Evolutionary conservation across 1,284 basidiomycete species (phyloP).

Genomic region (Somion occarium): DNA sequence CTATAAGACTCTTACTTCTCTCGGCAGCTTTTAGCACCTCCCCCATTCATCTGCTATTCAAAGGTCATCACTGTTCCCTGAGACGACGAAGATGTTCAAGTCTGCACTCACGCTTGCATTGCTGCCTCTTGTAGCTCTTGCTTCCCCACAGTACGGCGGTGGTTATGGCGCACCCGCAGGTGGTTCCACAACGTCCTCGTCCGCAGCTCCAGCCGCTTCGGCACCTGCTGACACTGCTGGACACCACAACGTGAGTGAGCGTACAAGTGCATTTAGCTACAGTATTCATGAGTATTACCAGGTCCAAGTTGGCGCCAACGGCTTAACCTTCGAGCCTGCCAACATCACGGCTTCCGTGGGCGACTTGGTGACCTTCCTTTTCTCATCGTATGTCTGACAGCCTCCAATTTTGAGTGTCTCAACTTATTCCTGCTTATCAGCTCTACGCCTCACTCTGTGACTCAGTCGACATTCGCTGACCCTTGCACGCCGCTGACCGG

Average conservation of each 20-base stretch:
- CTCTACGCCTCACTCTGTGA: slow-evolving; percentile 11
- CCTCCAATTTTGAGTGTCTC: background rate
- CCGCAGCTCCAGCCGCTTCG: slow-evolving; percentile 36
- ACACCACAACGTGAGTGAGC: slow-evolving; percentile 47
- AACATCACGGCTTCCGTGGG: slow-evolving; percentile 46
- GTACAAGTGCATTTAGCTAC: no score
- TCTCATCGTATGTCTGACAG: slow-evolving; percentile 41
- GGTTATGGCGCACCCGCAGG: slow-evolving; percentile 17
- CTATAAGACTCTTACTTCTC: slow-evolving; percentile 5
- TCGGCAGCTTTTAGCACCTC: background rate
- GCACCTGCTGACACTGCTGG: slow-evolving; percentile 24
- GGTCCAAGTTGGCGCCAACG: slow-evolving; percentile 42
- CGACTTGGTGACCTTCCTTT: slow-evolving; percentile 48
- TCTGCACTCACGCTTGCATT: slow-evolving; percentile 14
- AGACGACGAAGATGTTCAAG: slow-evolving; percentile 20
- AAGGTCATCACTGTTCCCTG: background rate
- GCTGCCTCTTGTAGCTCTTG: slow-evolving; percentile 35
- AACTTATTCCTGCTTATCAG: slow-evolving; percentile 6
- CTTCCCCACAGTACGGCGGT: slow-evolving; percentile 34
- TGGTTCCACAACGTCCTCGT: slow-evolving; percentile 19
- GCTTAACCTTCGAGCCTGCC: slow-evolving; percentile 39
- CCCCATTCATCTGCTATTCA: background rate
- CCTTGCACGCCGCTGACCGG: slow-evolving; percentile 12
- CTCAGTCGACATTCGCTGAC: slow-evolving; percentile 13
- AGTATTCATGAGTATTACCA: slow-evolving; percentile 21